Evolutionary conservation across 805 yeast genomes (phyloP), one percentile per base, ranked within the genome.

Genomic region (Wickerhamomyces chaumierensis): DNA sequence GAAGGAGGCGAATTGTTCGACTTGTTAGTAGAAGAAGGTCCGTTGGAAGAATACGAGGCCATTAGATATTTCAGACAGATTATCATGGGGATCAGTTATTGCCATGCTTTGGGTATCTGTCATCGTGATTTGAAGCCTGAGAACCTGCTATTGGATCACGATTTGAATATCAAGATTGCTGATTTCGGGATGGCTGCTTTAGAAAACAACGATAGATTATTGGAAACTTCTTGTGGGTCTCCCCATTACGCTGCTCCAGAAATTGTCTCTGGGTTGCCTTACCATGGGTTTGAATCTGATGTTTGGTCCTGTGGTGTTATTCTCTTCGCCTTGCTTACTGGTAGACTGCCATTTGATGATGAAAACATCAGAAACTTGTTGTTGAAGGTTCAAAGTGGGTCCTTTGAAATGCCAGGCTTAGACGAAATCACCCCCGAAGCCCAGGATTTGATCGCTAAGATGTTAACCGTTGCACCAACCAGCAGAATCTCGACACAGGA

Each of bases 161-260:
- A 74, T 39, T 69, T 75, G 43, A 78, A 75, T 47, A 80, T 83
- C 39, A 82, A 82, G 51, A 75, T 83, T 47, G 92, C 92, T 3
- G 94, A 83, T 61, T 83, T 83, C 53, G 94, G 94, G 39, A 83
- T 83, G 94, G 94, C 94, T 20, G 92, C 92, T 18, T 63, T 83
- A 43, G 90, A 83, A 55, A 70, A 77, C 44, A 75, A 75, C 40
- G 84, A 78, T 39, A 73, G 73, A 55, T 61, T 83, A 39, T 63
- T 83, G 38, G 86, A 81, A 56, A 83, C 94, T 4, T 76, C 85
- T 14, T 83, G 94, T 63, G 94, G 94, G 4, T 80, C 88, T 18
- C 94, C 94, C 16, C 94, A 83, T 62, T 83, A 83, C 57, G 92
- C 92, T 6, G 83, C 94, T 3, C 94, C 94, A 0, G 94, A 83